Conservation (phyloP, 768 basidiomycete species). For the Cyathus striatus region DNA sequence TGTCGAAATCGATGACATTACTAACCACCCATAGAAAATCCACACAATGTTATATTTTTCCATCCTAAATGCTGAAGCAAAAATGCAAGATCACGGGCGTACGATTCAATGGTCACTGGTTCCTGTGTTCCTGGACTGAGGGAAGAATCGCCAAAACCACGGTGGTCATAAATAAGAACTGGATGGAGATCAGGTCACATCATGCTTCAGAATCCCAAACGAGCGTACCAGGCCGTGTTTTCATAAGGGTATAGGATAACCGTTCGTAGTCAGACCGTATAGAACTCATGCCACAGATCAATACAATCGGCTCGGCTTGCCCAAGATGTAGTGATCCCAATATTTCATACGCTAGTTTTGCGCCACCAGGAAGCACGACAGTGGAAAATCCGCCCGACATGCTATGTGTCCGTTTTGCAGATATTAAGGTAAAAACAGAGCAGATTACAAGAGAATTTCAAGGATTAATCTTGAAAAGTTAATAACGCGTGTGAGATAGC, state of each 20-base stretch:
- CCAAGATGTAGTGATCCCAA: conserved; percentile 31
- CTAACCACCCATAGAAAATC: conserved; percentile 50
- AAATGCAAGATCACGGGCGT: conserved; percentile 38
- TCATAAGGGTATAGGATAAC: conserved; percentile 24
- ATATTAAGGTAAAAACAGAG: no score
- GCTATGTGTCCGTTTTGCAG: no score
- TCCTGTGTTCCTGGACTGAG: conserved; percentile 25
- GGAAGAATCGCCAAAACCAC: conserved; percentile 43
- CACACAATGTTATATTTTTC: conserved; percentile 38
- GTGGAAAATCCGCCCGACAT: conserved; percentile 19
- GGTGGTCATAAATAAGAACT: conserved; percentile 45
- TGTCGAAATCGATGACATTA: conserved; percentile 1
- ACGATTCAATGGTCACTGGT: conserved; percentile 34
- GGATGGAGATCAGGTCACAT: background rate
- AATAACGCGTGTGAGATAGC: no score
- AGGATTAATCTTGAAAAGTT: no score
- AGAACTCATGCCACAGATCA: conserved; percentile 36
- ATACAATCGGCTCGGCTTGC: conserved; percentile 27
- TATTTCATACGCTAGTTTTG: conserved; percentile 36
- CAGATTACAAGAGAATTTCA: no score
- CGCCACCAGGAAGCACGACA: conserved; percentile 34
- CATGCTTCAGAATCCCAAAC: background rate
- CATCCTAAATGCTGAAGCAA: conserved; percentile 34
- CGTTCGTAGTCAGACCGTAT: conserved; percentile 34
- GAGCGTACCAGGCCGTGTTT: conserved; percentile 31